Evolutionary conservation across 2,329 filamentous ascomycete species (phyloP).

Genomic region (Calonectria pauciramosa): DNA sequence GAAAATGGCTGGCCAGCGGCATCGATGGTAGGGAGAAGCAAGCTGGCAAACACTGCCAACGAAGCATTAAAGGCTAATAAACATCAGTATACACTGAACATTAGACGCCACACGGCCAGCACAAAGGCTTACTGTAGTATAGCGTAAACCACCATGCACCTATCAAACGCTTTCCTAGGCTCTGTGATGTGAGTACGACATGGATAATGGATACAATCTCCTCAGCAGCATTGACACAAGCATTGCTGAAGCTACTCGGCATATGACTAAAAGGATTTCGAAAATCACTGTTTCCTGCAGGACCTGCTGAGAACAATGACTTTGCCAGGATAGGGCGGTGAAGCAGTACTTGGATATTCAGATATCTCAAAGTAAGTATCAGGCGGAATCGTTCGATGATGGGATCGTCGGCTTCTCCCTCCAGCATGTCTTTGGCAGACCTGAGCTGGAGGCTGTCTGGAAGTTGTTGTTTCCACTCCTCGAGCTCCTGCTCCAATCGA

Average conservation of each 20-base stretch:
- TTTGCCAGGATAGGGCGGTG: slow-evolving; percentile 43
- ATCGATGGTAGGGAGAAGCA: slow-evolving; percentile 13
- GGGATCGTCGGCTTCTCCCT: slow-evolving; percentile 14
- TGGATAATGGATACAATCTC: slow-evolving; percentile 29
- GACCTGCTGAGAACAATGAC: not conserved
- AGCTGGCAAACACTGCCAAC: slow-evolving; percentile 23
- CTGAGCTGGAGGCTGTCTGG: not conserved
- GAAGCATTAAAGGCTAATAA: slow-evolving; percentile 31
- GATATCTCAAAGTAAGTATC: slow-evolving; percentile 53
- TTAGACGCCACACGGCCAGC: not conserved
- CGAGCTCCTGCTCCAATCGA: slow-evolving; percentile 31
- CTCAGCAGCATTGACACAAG: slow-evolving; percentile 21
- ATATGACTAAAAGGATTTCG: slow-evolving; percentile 13
- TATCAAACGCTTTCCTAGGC: slow-evolving; percentile 20
- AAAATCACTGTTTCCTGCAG: not conserved
- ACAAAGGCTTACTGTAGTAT: slow-evolving; percentile 28
- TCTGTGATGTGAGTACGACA: slow-evolving; percentile 3
- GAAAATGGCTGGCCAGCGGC: not conserved
- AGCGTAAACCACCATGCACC: slow-evolving; percentile 39
- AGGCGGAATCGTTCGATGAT: slow-evolving; percentile 53
- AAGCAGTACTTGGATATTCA: slow-evolving; percentile 49
- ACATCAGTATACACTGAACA: not conserved
- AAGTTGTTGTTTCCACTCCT: slow-evolving; percentile 27
- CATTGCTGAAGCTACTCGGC: slow-evolving; percentile 25
- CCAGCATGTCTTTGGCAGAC: not conserved